Base-by-base conservation (phyloP, 805 yeast species). In the Monosporozyma aquatica region DNA sequence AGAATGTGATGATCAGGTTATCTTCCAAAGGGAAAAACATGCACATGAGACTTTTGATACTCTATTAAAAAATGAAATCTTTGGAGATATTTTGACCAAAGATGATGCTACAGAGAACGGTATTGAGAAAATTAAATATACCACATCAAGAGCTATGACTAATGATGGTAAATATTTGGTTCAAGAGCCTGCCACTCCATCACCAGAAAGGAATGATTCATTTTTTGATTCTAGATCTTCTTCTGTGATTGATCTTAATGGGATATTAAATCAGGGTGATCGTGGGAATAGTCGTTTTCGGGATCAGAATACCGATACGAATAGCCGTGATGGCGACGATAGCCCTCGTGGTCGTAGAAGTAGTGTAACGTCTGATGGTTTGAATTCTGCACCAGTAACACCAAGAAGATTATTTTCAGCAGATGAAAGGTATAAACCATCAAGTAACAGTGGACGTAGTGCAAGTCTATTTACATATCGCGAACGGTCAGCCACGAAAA, bases 1-100 rank as follows among this genome's bases (percentile, higher is more conserved):
- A 18, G 35, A 32, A 9, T 51, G 54, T 13, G 57, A 65, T 6
- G 78, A 74, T 40, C 94, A 83, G 52, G 65, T 82, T 18, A 92
- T 84, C 47, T 66, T 70, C 29, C 73, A 80, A 48, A 71, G 78
- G 49, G 86, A 80, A 55, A 82, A 80, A 51, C 95, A 85, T 55
- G 95, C 96, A 4, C 85, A 85, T 58, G 69, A 82, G 49, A 85
- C 95, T 0, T 92, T 89, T 62, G 80, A 89, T 43, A 78, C 90
- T 0, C 84, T 92, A 2, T 66, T 92, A 38, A 82, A 84, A 52
- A 84, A 94, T 26, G 98, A 92, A 60, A 65, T 92, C 27, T 92
- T 92, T 68, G 97, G 97, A 13, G 92, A 82, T 56, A 76, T 83
- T 47, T 76, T 86, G 4, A 86, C 89, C 5, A 70, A 50, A 38